Base-by-base conservation (phyloP, 2,329 filamentous ascomycete species). In the Paraphaeosphaeria minitans region DNA sequence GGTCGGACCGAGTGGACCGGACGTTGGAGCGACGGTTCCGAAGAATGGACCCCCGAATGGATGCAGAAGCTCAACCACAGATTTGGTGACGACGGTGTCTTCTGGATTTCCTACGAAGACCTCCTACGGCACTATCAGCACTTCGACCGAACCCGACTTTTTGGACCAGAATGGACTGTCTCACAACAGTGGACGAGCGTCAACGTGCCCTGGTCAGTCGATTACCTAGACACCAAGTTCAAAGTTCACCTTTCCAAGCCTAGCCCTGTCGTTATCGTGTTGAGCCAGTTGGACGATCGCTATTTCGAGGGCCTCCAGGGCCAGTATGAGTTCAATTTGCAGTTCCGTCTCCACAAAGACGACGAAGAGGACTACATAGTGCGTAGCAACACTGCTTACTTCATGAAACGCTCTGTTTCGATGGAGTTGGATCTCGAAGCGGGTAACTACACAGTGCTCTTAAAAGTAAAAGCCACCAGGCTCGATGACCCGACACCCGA, bases 11-110 rank as follows among this genome's bases (percentile, higher is more conserved):
- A 93, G 75, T 95, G 91, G 91, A 89, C 85, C 31, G 92, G 92
- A 1, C 82, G 90, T 1, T 95, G 91, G 91, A 88, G 85, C 39
- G 92, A 95, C 69, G 92, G 92, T 0, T 92, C 89, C 7, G 90
- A 91, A 67, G 88, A 94, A 75, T 96, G 92, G 92, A 94, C 90
- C 0, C 82, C 90, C 0, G 88, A 93, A 65, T 92, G 89, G 85
- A 87, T 94, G 77, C 78, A 87, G 59, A 87, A 89, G 66, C 82
- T 95, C 0, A 82, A 84, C 47, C 90, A 93, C 71, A 86, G 84
- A 43, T 93, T 93, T 65, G 90, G 90, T 41, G 89, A 92, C 64
- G 90, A 93, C 66, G 90, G 90, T 9, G 67, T 86, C 33, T 87
- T 87, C 71, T 87, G 84, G 84, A 86, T 87, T 37, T 83, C 80